Base-by-base conservation (phyloP, 2,329 filamentous ascomycete species). In the Colletotrichum chlorophyti region DNA sequence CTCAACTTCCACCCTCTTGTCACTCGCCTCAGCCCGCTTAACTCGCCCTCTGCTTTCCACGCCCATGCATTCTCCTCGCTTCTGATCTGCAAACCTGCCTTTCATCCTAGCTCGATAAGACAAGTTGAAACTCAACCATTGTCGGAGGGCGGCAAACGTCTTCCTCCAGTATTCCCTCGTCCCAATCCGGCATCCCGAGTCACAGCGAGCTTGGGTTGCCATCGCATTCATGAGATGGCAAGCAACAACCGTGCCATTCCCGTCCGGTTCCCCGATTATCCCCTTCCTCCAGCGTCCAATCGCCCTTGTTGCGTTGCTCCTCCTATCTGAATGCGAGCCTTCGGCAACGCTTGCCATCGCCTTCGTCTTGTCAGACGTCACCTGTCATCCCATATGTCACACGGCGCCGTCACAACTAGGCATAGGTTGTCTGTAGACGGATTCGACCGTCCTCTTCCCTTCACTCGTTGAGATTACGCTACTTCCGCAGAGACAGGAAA, bases 1-100 rank as follows among this genome's bases (percentile, higher is more conserved):
- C 58, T 60, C 53, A 34, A 50, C 57, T 52, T 47, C 38, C 49
- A 32, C 43, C 42, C 42, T 57, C 52, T 49, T 57, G 43, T 60
- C 52, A 40, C 32, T 57, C 11, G 9, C 26, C 14, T 9, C 43
- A 42, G 29, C 51, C 43, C 4, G 31, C 21, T 43, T 43, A 48
- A 31, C 38, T 31, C 41, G 26, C 43, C 32, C 37, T 47, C 34
- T 17, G 31, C 31, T 11, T 9, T 17, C 14, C 10, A 29, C n/a
- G 9, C 37, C 35, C 50, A 58, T 49, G 42, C 54, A 54, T 53
- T 10, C 19, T 43, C 50, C 35, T 48, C 50, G 37, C n/a, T 26
- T 26, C 12, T 37, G 38, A 29, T 19, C 42, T 45, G 55, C 55
- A 32, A 12, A 24, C 50, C 19, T 55, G 43, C 43, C 46, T 52